Percentiles rank a stretch among this genome's conserved stretches.
Conservation (phyloP, 371 early-diverging fungal genomes). For the Saksenaea oblongispora region DNA sequence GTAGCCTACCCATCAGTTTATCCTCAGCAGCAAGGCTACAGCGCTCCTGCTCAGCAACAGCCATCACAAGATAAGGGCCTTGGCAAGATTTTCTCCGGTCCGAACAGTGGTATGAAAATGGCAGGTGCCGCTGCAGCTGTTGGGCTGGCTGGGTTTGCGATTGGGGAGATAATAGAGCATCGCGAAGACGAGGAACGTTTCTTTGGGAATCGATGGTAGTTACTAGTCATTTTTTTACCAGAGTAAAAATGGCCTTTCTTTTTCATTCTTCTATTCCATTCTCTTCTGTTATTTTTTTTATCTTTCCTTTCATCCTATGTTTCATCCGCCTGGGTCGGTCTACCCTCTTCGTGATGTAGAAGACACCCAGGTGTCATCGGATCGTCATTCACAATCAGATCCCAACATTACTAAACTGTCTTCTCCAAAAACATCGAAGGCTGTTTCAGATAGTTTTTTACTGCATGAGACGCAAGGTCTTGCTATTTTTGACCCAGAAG, state of each 20-base stretch:
- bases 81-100: not conserved
- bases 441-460: not conserved
- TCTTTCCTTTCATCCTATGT: not conserved
- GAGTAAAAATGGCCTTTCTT: not conserved
- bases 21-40: conserved; percentile 11
- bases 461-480: not conserved
- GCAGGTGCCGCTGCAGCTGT: conserved; percentile 45
- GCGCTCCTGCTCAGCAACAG: conserved; percentile 12
- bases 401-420: not conserved
- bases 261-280: not conserved
- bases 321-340: not conserved
- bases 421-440: not conserved
- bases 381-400: not conserved
- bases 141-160: conserved; percentile 41
- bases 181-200: conserved; percentile 21
- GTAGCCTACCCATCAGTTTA: conserved; percentile 7
- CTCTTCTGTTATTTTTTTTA: not conserved
- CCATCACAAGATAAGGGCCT: not conserved
- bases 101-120: conserved; percentile 36
- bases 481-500: not conserved
- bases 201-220: not conserved
- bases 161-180: conserved; percentile 41
- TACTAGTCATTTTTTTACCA: not conserved
- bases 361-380: not conserved
- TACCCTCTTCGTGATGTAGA: not conserved